Base-by-base conservation (phyloP, 352 stramenopile genomes). In the Aphanomyces stellatus region DNA sequence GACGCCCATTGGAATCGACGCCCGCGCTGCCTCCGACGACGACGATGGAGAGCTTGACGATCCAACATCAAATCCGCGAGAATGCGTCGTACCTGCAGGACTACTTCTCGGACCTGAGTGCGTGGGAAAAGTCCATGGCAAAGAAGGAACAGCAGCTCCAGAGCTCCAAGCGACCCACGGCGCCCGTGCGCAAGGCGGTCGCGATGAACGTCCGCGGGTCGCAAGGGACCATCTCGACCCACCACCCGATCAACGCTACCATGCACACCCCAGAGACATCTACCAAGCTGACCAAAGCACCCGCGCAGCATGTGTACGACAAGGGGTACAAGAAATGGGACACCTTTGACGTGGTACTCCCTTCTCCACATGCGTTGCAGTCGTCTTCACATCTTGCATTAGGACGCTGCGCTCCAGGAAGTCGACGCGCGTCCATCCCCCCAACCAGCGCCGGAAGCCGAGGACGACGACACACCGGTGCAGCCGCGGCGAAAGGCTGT, bases 261-360 rank as follows among this genome's bases (percentile, higher is more conserved):
- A 46, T 34, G 33, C 19, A 24, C 22, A 22, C 37, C 33, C n/a
- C 31, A 19, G 22, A 37, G 10, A 31, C 46, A 22, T 48, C 34
- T 15, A 65, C 4, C 7, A 51, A 51, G 17, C 17, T 55, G 42
- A 42, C 24, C 4, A 85, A 81, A 53, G 48, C 69, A 10, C 69
- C 77, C 5, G 85, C 87, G 51, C 75, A 74, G 4, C 90, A 96
- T 48, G 94, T 87, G 30, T 88, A 96, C 65, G 87, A 96, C 62
- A 93, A 93, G 69, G 87, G 88, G 40, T 97, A 97, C 74, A 80
- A 89, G 41, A 90, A 91, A 46, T 97, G 88, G 90, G 85, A 88
- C 25, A 86, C 79, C 34, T 96, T 96, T 60, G 87, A 97, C 40
- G 83, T 91, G 55, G 90, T 93, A 72, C 8, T 15, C 22, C 31